Conservation (phyloP, 1,284 basidiomycete genomes). For the Cutaneotrichosporon sp. region DNA sequence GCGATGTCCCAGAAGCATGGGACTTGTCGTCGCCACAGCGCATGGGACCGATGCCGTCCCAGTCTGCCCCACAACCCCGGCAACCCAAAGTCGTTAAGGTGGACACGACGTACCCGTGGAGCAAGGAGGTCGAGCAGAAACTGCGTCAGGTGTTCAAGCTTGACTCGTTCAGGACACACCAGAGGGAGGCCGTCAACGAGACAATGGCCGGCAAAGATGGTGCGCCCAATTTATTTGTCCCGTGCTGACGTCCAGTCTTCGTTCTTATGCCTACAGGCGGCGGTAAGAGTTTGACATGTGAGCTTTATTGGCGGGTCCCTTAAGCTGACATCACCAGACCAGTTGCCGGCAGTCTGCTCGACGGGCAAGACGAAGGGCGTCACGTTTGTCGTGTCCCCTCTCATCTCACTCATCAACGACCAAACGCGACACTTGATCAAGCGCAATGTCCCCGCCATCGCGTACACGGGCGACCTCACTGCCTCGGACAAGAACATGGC, state of each 20-base stretch:
- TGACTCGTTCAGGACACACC: conserved; percentile 69
- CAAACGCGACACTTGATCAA: conserved; percentile 70
- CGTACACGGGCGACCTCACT: conserved; percentile 61
- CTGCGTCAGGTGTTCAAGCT: conserved; percentile 66
- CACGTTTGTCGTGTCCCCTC: conserved; percentile 84
- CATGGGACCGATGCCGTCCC: background rate
- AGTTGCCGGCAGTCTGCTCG: conserved; percentile 78
- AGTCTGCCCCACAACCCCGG: background rate
- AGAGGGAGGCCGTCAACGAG: conserved; percentile 76
- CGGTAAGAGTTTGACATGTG: conserved; percentile 78
- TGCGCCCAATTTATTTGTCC: background rate
- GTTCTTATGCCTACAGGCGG: conserved; percentile 97
- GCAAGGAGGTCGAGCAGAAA: conserved; percentile 58
- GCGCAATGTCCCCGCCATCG: conserved; percentile 65
- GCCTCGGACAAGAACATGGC: conserved; percentile 46
- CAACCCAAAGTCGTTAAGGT: conserved; percentile 10
- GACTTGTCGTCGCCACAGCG: background rate
- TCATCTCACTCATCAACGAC: conserved; percentile 85
- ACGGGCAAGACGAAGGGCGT: conserved; percentile 70
- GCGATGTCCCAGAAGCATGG: background rate
- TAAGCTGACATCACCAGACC: conserved; percentile 43
- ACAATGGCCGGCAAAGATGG: conserved; percentile 70
- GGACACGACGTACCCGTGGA: conserved; percentile 49
- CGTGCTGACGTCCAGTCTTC: conserved; percentile 56
- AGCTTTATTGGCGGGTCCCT: conserved; percentile 24